Evolutionary conservation across 1,284 basidiomycete species (phyloP).

Genomic region (Trichosporon sp.): DNA sequence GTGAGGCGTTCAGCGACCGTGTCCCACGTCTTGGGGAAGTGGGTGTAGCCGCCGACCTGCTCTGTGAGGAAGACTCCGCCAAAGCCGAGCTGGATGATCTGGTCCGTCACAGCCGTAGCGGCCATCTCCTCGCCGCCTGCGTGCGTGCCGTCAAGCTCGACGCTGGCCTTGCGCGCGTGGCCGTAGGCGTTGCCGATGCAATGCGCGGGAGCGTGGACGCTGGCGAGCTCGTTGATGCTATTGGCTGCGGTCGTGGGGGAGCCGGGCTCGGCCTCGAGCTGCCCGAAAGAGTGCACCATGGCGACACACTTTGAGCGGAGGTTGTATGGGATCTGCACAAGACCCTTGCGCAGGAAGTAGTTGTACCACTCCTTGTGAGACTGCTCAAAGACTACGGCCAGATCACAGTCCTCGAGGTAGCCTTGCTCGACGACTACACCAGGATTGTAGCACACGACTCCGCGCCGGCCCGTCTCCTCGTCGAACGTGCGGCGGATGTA

Average conservation of each 20-base stretch:
- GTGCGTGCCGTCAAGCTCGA: not conserved
- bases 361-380: not conserved
- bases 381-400: conserved; percentile 11
- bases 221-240: not conserved
- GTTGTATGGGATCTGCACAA: not conserved
- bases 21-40: conserved; percentile 4
- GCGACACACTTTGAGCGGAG: conserved; percentile 5
- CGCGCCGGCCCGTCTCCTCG: not conserved
- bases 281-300: conserved; percentile 10
- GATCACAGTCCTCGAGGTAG: conserved; percentile 6
- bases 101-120: not conserved
- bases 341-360: conserved; percentile 3
- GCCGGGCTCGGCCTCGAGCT: not conserved
- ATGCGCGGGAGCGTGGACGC: not conserved
- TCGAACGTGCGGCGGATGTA: conserved; percentile 2
- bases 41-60: conserved; percentile 7
- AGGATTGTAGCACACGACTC: conserved; percentile 9
- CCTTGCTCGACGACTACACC: conserved; percentile 5
- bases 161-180: not conserved
- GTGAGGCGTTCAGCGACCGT: not conserved
- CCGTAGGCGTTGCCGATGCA: not conserved
- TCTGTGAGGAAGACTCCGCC: conserved; percentile 7
- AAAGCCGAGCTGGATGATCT: conserved; percentile 4
- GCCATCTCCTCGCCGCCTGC: not conserved
- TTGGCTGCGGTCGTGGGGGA: not conserved